Conservation (phyloP, 176 grass and related monocot species). For the Otatea glauca region DNA sequence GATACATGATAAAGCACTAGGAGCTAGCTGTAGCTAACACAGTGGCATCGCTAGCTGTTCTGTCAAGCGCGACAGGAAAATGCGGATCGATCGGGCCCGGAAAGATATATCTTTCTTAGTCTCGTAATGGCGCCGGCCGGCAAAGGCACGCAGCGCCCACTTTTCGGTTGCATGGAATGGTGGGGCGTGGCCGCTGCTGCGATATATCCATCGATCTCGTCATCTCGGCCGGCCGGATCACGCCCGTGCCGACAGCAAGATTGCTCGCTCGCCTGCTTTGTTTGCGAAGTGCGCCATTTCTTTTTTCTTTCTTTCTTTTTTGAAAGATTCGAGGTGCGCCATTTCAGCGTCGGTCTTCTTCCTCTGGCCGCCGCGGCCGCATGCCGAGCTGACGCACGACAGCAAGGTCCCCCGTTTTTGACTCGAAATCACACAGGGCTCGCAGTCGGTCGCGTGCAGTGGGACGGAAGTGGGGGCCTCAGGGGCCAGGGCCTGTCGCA, state of each 20-base stretch:
- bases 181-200: not conserved
- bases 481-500: no score
- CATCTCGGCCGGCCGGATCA: not conserved
- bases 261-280: not conserved
- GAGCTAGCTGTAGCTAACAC: not conserved
- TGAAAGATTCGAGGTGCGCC: no score
- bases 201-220: not conserved
- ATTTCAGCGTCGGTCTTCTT: not conserved
- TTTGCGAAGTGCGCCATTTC: not conserved
- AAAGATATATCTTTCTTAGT: not conserved
- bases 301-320: no score
- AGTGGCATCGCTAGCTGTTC: not conserved
- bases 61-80: not conserved
- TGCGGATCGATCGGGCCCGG: not conserved
- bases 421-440: not conserved
- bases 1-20: not conserved
- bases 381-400: not conserved
- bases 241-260: not conserved
- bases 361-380: not conserved
- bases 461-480: no score
- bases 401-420: not conserved
- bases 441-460: no score
- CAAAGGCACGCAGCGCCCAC: not conserved
- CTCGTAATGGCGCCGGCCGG: not conserved
- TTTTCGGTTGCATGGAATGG: not conserved